Evolutionary conservation across 495 filamentous ascomycete species (phyloP).

Genomic region (Annulohypoxylon moriforme): DNA sequence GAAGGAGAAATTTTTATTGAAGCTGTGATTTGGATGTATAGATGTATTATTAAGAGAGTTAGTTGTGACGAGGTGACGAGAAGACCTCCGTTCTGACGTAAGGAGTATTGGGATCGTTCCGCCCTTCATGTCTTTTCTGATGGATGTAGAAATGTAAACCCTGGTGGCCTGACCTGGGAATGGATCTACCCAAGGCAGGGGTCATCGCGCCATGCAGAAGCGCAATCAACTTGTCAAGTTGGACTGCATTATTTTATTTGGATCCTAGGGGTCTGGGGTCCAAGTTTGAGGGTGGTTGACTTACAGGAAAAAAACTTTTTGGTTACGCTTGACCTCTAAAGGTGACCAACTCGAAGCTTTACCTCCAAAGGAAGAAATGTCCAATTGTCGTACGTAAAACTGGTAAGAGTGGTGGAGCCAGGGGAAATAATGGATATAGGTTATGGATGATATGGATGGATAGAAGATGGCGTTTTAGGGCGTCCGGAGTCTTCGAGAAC

Average conservation of each 20-base stretch:
- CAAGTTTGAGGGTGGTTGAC: conserved; percentile 9
- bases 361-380: conserved; percentile 37
- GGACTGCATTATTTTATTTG: conserved; percentile 25
- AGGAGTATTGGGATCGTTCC: conserved; percentile 29
- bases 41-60: conserved; percentile 29
- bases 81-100: conserved; percentile 40
- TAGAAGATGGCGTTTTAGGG: neutral
- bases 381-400: conserved; percentile 37
- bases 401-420: conserved; percentile 8
- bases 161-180: conserved; percentile 41
- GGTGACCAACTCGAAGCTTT: conserved; percentile 41
- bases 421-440: neutral
- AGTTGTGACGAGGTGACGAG: conserved; percentile 2
- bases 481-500: conserved; percentile 14
- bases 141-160: conserved; percentile 27
- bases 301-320: neutral
- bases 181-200: conserved; percentile 35
- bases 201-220: conserved; percentile 40
- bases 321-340: conserved; percentile 41
- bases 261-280: conserved; percentile 12
- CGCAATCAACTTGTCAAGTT: conserved; percentile 27
- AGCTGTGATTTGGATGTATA: conserved; percentile 6
- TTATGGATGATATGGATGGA: neutral
- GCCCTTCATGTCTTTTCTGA: conserved; percentile 43
- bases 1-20: conserved; percentile 4